A percentile compares a stretch with the other conserved stretches of the same genome.
Evolutionary conservation across 1,139 yeast genomes (phyloP).

Genomic region (Zhuliangozyma parablackwelliae): DNA sequence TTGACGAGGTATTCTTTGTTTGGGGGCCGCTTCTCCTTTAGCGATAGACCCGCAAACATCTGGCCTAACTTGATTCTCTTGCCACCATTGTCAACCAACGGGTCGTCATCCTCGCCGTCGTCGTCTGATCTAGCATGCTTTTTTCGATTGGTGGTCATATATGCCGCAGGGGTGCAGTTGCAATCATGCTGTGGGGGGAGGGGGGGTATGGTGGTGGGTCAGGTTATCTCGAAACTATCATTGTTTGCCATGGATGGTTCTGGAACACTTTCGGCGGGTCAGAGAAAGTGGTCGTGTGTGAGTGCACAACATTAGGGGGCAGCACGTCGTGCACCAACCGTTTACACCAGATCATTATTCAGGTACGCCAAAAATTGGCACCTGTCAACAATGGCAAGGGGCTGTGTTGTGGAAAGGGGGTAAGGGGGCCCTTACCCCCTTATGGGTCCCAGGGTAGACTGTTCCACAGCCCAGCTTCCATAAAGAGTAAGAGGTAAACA

Average conservation of each 20-base stretch:
- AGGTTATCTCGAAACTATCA: background rate
- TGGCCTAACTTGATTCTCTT: slow-evolving; percentile 13
- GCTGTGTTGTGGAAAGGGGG: no score
- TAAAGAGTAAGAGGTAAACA: no score
- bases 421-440: no score
- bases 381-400: no score
- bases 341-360: background rate
- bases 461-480: no score
- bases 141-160: slow-evolving; percentile 1
- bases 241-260: background rate
- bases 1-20: slow-evolving; percentile 2
- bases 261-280: background rate
- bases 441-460: no score
- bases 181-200: background rate
- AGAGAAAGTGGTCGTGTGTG: no score
- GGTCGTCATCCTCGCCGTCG: slow-evolving; percentile 6
- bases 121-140: slow-evolving; percentile 8
- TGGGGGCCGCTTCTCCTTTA: slow-evolving; percentile 3
- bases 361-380: no score
- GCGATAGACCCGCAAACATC: slow-evolving; percentile 10
- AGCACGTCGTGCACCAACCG: background rate
- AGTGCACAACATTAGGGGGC: background rate
- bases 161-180: background rate
- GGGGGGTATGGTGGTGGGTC: background rate
- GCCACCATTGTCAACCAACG: slow-evolving; percentile 6